phyloP scores from a whole-genome alignment of 148 eudicot species.

The Amaranthus hypochondriacus region DNA sequence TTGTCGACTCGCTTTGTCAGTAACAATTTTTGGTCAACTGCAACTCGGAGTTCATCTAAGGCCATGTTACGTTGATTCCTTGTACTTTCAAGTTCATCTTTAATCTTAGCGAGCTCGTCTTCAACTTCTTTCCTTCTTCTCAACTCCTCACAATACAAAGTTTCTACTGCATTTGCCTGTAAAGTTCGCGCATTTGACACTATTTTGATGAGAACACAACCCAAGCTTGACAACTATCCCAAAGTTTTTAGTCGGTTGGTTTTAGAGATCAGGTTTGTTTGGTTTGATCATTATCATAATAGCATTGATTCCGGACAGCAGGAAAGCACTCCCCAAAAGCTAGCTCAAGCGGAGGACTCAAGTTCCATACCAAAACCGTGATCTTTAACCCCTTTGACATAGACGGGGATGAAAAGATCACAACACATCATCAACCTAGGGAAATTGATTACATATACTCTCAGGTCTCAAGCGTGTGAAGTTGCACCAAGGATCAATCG shows the following conservation, averaged over 20 bases:
- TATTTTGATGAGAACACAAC: not conserved
- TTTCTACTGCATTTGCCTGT: constrained; percentile 58
- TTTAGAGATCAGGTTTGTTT: not conserved
- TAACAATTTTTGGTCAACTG: constrained; percentile 38
- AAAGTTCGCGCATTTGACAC: not conserved
- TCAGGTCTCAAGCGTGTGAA: no score
- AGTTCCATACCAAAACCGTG: no score
- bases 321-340: no score
- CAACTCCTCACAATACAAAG: constrained; percentile 42
- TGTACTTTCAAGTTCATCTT: constrained; percentile 42
- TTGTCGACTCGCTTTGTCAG: constrained; percentile 42
- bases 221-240: not conserved
- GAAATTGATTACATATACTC: no score
- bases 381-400: no score
- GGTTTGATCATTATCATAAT: no score
- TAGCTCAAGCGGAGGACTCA: no score
- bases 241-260: not conserved
- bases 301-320: no score
- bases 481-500: no score
- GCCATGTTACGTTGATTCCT: constrained; percentile 41
- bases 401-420: no score
- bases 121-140: constrained; percentile 52
- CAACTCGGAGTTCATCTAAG: constrained; percentile 43
- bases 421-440: no score
- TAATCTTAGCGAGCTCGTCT: constrained; percentile 46